phyloP scores from a whole-genome alignment of 2,329 filamentous ascomycete genomes.

The Fusarium armeniacum region DNA sequence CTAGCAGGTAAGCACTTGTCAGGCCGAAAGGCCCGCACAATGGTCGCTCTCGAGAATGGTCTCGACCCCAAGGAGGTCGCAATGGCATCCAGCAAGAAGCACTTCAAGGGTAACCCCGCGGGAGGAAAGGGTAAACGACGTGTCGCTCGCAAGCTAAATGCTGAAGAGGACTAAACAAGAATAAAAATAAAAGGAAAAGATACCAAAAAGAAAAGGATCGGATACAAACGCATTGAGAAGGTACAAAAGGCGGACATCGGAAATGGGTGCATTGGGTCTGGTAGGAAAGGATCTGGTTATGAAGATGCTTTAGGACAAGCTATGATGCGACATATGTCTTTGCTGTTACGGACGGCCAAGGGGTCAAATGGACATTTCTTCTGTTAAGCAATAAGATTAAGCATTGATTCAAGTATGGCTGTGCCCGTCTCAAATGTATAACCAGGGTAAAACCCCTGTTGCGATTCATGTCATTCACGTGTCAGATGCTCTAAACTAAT shows the following conservation, averaged over 20 bases:
- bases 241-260: slow-evolving; percentile 67
- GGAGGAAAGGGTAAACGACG: slow-evolving; percentile 67
- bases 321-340: slow-evolving; percentile 40
- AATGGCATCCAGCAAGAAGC: slow-evolving; percentile 83
- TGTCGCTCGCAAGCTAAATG: slow-evolving; percentile 33
- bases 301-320: slow-evolving; percentile 29
- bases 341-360: slow-evolving; percentile 35
- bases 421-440: slow-evolving; percentile 3
- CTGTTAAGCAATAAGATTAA: slow-evolving; percentile 22
- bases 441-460: neutral
- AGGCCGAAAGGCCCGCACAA: slow-evolving; percentile 84
- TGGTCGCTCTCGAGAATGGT: slow-evolving; percentile 87
- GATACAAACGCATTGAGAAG: slow-evolving; percentile 17
- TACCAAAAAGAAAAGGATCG: slow-evolving; percentile 64
- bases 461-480: slow-evolving; percentile 17
- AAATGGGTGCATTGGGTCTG: slow-evolving; percentile 50
- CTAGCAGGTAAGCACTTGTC: slow-evolving; percentile 74
- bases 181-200: slow-evolving; percentile 47
- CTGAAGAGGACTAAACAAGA: slow-evolving; percentile 52
- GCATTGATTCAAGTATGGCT: neutral
- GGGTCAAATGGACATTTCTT: slow-evolving; percentile 41
- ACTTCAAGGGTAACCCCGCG: slow-evolving; percentile 85
- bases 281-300: slow-evolving; percentile 38
- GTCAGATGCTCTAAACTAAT: slow-evolving; percentile 9
- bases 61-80: slow-evolving; percentile 84